Percentiles rank a stretch among this genome's conserved stretches.
Evolutionary conservation across 495 filamentous ascomycete species (phyloP).

Genomic region (Podospora pseudopauciseta): DNA sequence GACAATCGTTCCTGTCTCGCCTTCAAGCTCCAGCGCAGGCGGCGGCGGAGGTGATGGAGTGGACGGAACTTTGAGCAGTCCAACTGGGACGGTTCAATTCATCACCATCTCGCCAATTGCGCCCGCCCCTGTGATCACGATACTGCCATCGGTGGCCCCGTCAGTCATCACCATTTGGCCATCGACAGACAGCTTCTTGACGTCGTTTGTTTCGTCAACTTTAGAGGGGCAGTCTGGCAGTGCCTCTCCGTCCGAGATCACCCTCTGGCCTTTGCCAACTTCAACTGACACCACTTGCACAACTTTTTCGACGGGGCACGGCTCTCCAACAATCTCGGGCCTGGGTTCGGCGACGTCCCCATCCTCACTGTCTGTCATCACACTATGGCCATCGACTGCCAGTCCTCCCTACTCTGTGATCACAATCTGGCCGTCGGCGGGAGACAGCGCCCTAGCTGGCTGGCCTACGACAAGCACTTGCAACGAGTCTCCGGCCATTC

Average conservation of each 20-base stretch:
- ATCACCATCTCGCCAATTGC: neutral
- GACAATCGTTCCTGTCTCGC: slow-evolving; percentile 12
- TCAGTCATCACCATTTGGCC: neutral
- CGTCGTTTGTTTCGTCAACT: slow-evolving; percentile 2
- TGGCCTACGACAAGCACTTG: neutral
- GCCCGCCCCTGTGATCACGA: neutral
- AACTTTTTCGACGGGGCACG: slow-evolving; percentile 6
- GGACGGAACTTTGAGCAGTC: neutral
- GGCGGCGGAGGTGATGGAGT: no score
- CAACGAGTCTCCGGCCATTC: neutral
- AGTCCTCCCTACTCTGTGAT: slow-evolving; percentile 13
- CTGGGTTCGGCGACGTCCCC: neutral
- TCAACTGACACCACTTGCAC: slow-evolving; percentile 10
- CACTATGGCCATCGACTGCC: neutral
- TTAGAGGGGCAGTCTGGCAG: slow-evolving; percentile 12
- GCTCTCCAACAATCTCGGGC: neutral
- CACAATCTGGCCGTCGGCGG: slow-evolving; percentile 21
- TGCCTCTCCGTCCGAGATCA: slow-evolving; percentile 7
- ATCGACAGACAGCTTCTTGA: neutral
- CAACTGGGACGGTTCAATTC: neutral
- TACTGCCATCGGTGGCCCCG: neutral
- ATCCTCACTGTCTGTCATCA: neutral
- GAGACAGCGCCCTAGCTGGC: neutral
- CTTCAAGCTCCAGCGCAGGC: neutral
- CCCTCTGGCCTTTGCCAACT: slow-evolving; percentile 11